Base-by-base conservation (phyloP, 805 yeast species). In the Wickerhamiella azyma region DNA sequence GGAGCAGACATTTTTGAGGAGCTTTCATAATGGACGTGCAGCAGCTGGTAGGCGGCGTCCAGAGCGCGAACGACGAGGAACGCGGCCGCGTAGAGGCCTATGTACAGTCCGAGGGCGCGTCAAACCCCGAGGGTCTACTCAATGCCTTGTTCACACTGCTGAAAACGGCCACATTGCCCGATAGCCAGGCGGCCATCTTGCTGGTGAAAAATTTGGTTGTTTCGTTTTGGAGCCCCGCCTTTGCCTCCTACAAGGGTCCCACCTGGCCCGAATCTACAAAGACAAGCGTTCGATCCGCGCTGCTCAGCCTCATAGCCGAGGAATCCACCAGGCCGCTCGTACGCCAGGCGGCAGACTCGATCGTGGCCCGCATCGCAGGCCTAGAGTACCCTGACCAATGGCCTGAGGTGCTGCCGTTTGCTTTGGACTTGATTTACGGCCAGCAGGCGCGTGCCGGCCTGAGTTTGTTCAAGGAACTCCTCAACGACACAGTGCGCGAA, bases 381-480 rank as follows among this genome's bases (percentile, higher is more conserved):
- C 82, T 79, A 1, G 98, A 89, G 57, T 89, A 75, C 57, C 98
- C 98, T 0, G 97, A 92, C 58, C 94, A 85, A 59, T 89, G 97
- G 97, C 94, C 96, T 0, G 71, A 69, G 18, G 65, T 88, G 40
- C 39, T 59, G 11, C 50, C 52, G 2, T 26, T 29, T 2, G 44
- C 48, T 8, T 18, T 56, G 18, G 26, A 39, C 8, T 7, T 54
- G 30, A 58, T 83, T 47, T 57, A 62, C 29, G 60, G 60, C 6
- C 56, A 85, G 17, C 77, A 81, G 3, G 64, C 85, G 39, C 45
- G 49, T 9, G 64, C 63, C 0, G 63, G 60, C 1, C 49, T 61
- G 14, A 46, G 50, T 6, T 50, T 61, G 33, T 48, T 61, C 42
- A 76, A 72, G 53, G 96, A 89, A 50, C 68, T 92, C 19, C 79